Percentiles rank a stretch among this genome's conserved stretches.
Evolutionary conservation across 805 yeast species (phyloP).

Genomic region (Dipodascopsis uninucleata): DNA sequence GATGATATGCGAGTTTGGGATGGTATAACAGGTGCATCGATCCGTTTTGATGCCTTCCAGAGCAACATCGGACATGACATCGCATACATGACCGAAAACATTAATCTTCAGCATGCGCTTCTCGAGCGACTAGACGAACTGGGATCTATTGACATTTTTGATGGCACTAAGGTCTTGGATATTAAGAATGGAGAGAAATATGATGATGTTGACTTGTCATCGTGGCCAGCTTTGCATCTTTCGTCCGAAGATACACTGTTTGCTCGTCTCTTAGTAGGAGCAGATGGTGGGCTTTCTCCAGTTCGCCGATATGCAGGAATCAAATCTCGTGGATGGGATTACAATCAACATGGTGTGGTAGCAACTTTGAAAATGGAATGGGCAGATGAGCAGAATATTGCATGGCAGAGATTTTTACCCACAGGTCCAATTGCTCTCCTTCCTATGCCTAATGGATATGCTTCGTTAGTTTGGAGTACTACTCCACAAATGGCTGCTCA

Average conservation of each 20-base stretch:
- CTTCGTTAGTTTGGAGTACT: constrained; percentile 93
- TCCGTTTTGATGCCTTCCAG: constrained; percentile 64
- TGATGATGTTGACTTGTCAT: constrained; percentile 36
- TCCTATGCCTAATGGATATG: constrained; percentile 80
- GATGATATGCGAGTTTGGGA: constrained; percentile 84
- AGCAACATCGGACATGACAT: constrained; percentile 38
- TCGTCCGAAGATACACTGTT: constrained; percentile 60
- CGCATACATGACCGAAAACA: constrained; percentile 85
- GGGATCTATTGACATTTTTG: constrained; percentile 42
- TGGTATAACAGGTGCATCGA: constrained; percentile 64
- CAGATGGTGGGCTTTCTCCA: constrained; percentile 94
- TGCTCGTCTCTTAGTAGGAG: constrained; percentile 53
- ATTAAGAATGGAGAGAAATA: constrained; percentile 40
- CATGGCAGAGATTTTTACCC: constrained; percentile 89
- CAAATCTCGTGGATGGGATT: constrained; percentile 88
- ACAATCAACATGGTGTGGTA: constrained; percentile 85
- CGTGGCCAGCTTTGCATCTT: constrained; percentile 75
- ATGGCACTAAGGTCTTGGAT: constrained; percentile 61
- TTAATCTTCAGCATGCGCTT: constrained; percentile 76
- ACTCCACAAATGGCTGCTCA: constrained; percentile 69
- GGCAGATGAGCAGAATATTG: constrained; percentile 66
- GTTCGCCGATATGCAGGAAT: constrained; percentile 79
- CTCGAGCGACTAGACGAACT: constrained; percentile 51
- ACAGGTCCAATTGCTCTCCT: constrained; percentile 91
- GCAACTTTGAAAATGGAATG: constrained; percentile 75